These are phyloP conservation scores for Fusarium foetens DNA, from an alignment of 2,329 filamentous ascomycete genomes.

Conservation along the genomic window DNA sequence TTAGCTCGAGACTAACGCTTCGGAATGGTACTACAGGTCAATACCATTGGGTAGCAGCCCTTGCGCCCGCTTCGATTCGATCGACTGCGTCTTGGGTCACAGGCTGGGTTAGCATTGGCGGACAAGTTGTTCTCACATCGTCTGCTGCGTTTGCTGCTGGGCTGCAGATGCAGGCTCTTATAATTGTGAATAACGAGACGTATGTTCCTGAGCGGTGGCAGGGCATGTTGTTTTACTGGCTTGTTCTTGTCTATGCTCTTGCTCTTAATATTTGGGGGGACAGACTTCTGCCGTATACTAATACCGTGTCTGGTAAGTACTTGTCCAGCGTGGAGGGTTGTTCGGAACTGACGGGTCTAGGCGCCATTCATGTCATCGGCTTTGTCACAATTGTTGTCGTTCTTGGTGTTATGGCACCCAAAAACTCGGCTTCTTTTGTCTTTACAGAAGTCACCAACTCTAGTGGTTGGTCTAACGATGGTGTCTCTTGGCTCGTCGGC, in stretches of 20 bases:
- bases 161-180: conserved; percentile 55
- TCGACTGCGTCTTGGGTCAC: conserved; percentile 15
- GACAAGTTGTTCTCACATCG: conserved; percentile 57
- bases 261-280: conserved; percentile 56
- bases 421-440: conserved; percentile 46
- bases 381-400: conserved; percentile 45
- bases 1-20: not conserved
- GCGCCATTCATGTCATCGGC: conserved; percentile 43
- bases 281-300: conserved; percentile 51
- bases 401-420: conserved; percentile 46
- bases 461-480: conserved; percentile 48
- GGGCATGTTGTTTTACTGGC: conserved; percentile 60
- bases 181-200: conserved; percentile 54
- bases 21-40: conserved; percentile 2
- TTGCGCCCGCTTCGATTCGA: conserved; percentile 19
- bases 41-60: conserved; percentile 39
- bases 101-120: conserved; percentile 54
- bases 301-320: conserved; percentile 38
- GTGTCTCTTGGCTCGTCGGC: conserved; percentile 49
- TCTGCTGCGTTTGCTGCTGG: conserved; percentile 59
- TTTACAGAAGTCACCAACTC: conserved; percentile 48
- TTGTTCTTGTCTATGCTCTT: conserved; percentile 51
- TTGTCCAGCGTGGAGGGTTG: no score
- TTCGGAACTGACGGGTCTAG: conserved; percentile 12
- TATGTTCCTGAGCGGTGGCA: conserved; percentile 57